Evolutionary conservation across 2,329 filamentous ascomycete species (phyloP), one percentile per base, ranked within the genome.

Genomic region (Diaporthe ampelina): DNA sequence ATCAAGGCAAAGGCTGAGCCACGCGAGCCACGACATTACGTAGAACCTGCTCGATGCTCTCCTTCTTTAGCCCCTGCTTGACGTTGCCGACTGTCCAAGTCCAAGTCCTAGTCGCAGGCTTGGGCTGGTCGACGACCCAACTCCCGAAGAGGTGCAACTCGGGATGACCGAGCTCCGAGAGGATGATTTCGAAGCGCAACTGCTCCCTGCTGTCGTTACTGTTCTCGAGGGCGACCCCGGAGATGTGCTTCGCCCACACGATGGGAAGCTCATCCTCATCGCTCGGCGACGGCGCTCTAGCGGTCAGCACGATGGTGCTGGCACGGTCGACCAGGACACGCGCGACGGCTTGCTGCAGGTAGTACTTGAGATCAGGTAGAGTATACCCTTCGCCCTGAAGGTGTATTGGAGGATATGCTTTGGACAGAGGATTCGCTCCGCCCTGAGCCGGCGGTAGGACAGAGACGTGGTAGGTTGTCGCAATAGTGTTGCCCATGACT

Each of bases 401-500:
- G 72, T 80, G 79, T 68, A 84, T 84, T 0, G 87, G 87, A 0
- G 86, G 83, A 75, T 86, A 89, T 21, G 81, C 75, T 6, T 76
- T 70, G 3, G 83, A 80, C 1, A 90, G 79, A 4, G 81, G 77
- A 73, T 82, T 83, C 1, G 73, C 17, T 29, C 67, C 32, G 75
- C 72, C 74, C 35, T 74, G 19, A 7, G 78, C 77, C 0, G 84
- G 79, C 3, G 84, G 83, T 2, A 86, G 79, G n/a, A 83, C 78
- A 17, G 78, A 76, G 73, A 88, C 79, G 63, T 84, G 80, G 79
- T 85, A 88, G 75, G 85, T 83, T 1, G 86, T 87, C n/a, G 84
- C 81, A 3, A 84, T 85, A 72, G 85, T 79, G 65, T 86, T 86
- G 52, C 82, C 79, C 74, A 86, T 82, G 58, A 84, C 84, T 0